Evolutionary conservation across 2,329 filamentous ascomycete genomes (phyloP).

Genomic region (Pyricularia pennisetigena): DNA sequence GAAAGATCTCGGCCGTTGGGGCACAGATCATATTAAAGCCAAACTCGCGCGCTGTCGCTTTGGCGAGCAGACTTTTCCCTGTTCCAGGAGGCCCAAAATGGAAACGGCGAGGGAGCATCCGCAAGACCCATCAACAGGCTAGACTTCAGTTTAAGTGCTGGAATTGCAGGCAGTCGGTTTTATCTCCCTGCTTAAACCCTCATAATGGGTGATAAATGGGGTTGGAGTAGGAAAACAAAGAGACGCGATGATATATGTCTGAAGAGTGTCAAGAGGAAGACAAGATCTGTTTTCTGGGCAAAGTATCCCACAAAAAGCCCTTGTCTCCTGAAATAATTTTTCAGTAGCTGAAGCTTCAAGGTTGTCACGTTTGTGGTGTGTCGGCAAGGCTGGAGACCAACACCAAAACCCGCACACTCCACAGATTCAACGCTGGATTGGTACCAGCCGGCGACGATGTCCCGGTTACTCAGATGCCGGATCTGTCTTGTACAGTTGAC

Average conservation of each 20-base stretch:
- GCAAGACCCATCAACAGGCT: neutral
- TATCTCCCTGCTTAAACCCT: neutral
- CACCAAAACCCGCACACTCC: neutral
- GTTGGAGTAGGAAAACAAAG: too few relatives aligned
- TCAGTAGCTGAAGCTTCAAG: neutral
- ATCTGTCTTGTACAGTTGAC: neutral
- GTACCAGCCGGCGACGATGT: neutral
- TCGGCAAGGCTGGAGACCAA: neutral
- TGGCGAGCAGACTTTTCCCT: slow-evolving; percentile 17
- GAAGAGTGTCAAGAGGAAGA: neutral
- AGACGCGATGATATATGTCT: too few relatives aligned
- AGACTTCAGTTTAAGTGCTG: neutral
- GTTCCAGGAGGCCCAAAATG: slow-evolving; percentile 19
- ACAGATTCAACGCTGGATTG: neutral
- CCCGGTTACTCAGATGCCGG: neutral
- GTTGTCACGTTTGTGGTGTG: neutral
- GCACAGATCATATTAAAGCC: slow-evolving; percentile 14
- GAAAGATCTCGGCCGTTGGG: slow-evolving; percentile 9
- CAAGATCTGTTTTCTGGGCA: neutral
- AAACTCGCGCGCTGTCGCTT: slow-evolving; percentile 12
- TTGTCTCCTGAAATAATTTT: neutral
- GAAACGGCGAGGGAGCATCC: neutral
- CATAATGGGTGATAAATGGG: neutral
- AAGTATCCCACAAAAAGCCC: too few relatives aligned
- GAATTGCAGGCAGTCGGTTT: neutral